Conservation (phyloP, 2,329 filamentous ascomycete species). For the Ceratocystis colombiana region DNA sequence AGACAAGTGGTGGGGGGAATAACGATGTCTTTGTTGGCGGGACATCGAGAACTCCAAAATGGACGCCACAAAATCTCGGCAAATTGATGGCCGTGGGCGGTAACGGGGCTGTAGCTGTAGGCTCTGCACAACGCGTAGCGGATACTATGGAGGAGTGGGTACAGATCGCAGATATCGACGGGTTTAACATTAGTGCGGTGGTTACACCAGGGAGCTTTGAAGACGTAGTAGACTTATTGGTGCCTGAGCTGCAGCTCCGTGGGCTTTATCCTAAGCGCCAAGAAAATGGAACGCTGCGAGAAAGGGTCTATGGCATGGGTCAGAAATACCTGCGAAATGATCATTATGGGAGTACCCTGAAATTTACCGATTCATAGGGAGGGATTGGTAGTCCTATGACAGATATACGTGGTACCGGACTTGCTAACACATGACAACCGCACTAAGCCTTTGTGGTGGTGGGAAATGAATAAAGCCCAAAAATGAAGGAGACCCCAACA, state of each 20-base stretch:
- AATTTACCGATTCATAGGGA: neutral
- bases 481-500: no score
- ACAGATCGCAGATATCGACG: slow-evolving; percentile 51
- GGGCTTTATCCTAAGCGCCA: slow-evolving; percentile 40
- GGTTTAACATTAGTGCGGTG: slow-evolving; percentile 37
- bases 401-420: neutral
- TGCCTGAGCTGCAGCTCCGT: slow-evolving; percentile 51
- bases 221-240: slow-evolving; percentile 53
- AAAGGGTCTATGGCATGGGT: neutral
- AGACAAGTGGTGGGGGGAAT: slow-evolving; percentile 37
- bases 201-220: slow-evolving; percentile 51
- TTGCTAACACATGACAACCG: no score
- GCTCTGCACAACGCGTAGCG: slow-evolving; percentile 31
- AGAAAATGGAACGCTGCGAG: slow-evolving; percentile 2
- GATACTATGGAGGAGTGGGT: slow-evolving; percentile 34
- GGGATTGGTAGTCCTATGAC: no score
- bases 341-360: slow-evolving; percentile 15
- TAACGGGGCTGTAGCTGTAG: slow-evolving; percentile 30
- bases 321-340: neutral
- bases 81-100: slow-evolving; percentile 33
- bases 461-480: no score
- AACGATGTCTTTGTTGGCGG: slow-evolving; percentile 35
- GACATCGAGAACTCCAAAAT: slow-evolving; percentile 37
- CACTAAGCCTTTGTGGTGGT: no score
- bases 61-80: slow-evolving; percentile 33